These are phyloP conservation scores for Podospora appendiculata DNA, from an alignment of 495 filamentous ascomycete species.

Conservation along the genomic window DNA sequence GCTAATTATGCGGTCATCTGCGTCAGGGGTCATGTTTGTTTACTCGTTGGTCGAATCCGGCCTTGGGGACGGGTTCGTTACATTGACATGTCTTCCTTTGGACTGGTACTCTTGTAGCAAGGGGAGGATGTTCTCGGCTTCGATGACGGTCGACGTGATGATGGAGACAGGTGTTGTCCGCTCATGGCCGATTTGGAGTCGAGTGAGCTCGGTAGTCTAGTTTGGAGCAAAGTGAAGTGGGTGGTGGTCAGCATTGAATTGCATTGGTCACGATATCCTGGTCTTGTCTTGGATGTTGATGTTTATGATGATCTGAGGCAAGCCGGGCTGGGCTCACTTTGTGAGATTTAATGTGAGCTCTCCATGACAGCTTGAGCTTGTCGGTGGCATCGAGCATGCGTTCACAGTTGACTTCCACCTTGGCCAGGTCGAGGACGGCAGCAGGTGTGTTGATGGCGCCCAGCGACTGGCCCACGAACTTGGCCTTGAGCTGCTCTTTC, in stretches of 20 bases:
- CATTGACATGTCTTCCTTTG: constrained; percentile 47
- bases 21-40: neutral
- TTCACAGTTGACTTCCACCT: constrained; percentile 61
- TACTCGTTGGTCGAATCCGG: neutral
- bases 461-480: constrained; percentile 57
- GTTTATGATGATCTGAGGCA: no score
- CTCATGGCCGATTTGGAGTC: constrained; percentile 60
- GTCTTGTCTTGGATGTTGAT: no score
- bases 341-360: constrained; percentile 82
- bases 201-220: constrained; percentile 59
- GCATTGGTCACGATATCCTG: no score
- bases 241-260: neutral
- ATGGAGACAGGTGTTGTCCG: constrained; percentile 48
- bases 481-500: constrained; percentile 34
- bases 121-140: constrained; percentile 62
- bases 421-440: constrained; percentile 60
- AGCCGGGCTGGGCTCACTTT: constrained; percentile 46
- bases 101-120: constrained; percentile 51
- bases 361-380: constrained; percentile 55
- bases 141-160: constrained; percentile 70
- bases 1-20: constrained; percentile 21
- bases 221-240: neutral
- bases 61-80: constrained; percentile 21
- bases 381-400: constrained; percentile 61
- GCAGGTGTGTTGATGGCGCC: constrained; percentile 53